phyloP scores from a whole-genome alignment of 2,329 filamentous ascomycete species.

The Camillea tinctor region DNA sequence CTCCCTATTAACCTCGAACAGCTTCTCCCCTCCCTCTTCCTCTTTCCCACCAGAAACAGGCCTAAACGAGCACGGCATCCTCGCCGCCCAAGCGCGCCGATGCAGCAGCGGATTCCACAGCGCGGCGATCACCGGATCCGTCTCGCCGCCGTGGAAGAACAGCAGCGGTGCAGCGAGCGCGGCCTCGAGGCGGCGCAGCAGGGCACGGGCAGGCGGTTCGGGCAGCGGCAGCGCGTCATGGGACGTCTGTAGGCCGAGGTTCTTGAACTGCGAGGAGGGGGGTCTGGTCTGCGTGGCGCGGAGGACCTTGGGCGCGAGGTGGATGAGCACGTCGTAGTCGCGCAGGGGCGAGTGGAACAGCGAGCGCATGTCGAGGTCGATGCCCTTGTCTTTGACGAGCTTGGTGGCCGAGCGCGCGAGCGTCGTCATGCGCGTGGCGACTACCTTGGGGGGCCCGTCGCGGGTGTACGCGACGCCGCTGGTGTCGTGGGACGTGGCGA shows the following conservation, averaged over 20 bases:
- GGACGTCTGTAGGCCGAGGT: slow-evolving; percentile 61
- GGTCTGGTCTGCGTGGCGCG: slow-evolving; percentile 40
- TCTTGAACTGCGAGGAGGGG: slow-evolving; percentile 76
- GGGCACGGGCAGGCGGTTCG: slow-evolving; percentile 59
- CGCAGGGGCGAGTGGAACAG: slow-evolving; percentile 72
- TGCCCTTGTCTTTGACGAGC: slow-evolving; percentile 52
- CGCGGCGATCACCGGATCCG: slow-evolving; percentile 56
- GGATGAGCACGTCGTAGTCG: slow-evolving; percentile 86
- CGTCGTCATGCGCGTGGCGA: slow-evolving; percentile 78
- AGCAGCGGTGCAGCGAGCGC: slow-evolving; percentile 69
- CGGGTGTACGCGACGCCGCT: slow-evolving; percentile 81
- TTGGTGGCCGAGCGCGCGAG: slow-evolving; percentile 75
- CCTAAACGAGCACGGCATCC: slow-evolving; percentile 66
- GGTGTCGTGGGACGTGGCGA: slow-evolving; percentile 73
- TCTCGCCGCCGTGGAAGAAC: slow-evolving; percentile 70
- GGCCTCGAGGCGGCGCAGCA: slow-evolving; percentile 65
- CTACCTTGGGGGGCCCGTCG: slow-evolving; percentile 70
- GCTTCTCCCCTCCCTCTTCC: slow-evolving; percentile 40
- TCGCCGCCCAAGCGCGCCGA: slow-evolving; percentile 65
- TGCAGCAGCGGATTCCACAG: slow-evolving; percentile 58
- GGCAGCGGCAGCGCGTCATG: slow-evolving; percentile 45
- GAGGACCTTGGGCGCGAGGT: slow-evolving; percentile 58
- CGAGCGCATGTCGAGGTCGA: slow-evolving; percentile 51
- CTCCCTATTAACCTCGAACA: slow-evolving; percentile 64
- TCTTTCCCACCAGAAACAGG: slow-evolving; percentile 40